Percentiles rank a stretch among this genome's conserved stretches.
Conservation (phyloP, 2,329 filamentous ascomycete genomes). For the Alternaria sp. region DNA sequence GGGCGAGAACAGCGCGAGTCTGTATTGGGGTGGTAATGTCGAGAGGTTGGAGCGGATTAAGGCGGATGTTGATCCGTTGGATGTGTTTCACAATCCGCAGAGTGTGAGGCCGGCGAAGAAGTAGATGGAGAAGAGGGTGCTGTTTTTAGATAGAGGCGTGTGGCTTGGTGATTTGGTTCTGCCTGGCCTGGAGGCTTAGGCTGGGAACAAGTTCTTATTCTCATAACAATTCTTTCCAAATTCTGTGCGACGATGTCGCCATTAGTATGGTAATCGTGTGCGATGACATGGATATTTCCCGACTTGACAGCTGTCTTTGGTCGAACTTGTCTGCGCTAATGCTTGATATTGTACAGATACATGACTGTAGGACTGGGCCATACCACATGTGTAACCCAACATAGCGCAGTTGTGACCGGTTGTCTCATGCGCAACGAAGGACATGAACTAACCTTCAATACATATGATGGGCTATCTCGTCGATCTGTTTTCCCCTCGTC, state of each 20-base stretch:
- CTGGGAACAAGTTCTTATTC: not conserved
- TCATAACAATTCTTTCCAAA: not conserved
- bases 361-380: not conserved
- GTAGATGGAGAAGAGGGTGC: not conserved
- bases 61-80: constrained; percentile 47
- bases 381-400: not conserved
- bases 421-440: not conserved
- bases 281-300: not conserved
- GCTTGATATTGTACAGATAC: not conserved
- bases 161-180: not conserved
- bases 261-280: not conserved
- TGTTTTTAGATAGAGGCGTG: not conserved
- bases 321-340: not conserved
- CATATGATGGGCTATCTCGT: not conserved
- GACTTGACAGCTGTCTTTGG: not conserved
- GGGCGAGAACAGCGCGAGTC: constrained; percentile 50
- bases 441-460: not conserved
- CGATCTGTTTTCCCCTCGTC: not conserved
- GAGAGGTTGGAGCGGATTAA: constrained; percentile 48
- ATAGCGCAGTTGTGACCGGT: no score
- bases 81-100: constrained; percentile 48
- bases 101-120: constrained; percentile 35
- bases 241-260: no score
- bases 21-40: constrained; percentile 55
- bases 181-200: not conserved